Evolutionary conservation across 306 rosid species (phyloP), one percentile per base, ranked within the genome.

Genomic region (Vigna mungo): DNA sequence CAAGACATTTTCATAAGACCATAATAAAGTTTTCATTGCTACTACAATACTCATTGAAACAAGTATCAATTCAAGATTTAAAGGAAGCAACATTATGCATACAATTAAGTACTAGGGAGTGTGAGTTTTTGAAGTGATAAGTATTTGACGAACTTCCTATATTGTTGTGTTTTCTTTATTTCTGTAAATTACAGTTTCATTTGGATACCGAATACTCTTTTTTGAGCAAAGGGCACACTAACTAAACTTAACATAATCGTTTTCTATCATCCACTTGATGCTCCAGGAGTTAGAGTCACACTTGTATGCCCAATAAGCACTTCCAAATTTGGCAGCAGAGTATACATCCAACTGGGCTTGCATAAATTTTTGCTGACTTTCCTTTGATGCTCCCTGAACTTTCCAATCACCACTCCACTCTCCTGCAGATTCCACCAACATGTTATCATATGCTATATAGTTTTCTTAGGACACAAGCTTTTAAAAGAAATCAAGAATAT

Each of bases 281-380:
- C 71, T 83, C 94, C 90, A 90, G 27, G 64, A 68, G 13, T 76
- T n/a, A 17, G 74, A 14, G 17, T 54, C 71, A 72, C 89, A 87
- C 68, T 68, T 86, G 82, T 87, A 90, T 5, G 91, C 77, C 91
- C 91, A 90, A 79, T 82, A 90, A 14, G 89, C 91, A 91, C 91
- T 84, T 78, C 91, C 91, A 69, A 87, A 90, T 46, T 84, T 82
- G 53, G 90, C 94, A 37, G 49, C 58, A 23, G 84, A 81, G 14
- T 90, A 87, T 9, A 87, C 94, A 3, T 82, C 59, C 70, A 78
- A 14, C 39, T 87, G 90, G 27, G 58, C 80, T 44, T 82, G 21
- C 13, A 53, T 65, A 78, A 82, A 90, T 27, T 59, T 43, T 34
- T 86, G 85, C 63, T 66, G 72, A 36, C 84, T 87, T 73, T 76